Evolutionary conservation across 2,329 filamentous ascomycete genomes (phyloP), one percentile per base, ranked within the genome.

Genomic region (Colletotrichum orbiculare): DNA sequence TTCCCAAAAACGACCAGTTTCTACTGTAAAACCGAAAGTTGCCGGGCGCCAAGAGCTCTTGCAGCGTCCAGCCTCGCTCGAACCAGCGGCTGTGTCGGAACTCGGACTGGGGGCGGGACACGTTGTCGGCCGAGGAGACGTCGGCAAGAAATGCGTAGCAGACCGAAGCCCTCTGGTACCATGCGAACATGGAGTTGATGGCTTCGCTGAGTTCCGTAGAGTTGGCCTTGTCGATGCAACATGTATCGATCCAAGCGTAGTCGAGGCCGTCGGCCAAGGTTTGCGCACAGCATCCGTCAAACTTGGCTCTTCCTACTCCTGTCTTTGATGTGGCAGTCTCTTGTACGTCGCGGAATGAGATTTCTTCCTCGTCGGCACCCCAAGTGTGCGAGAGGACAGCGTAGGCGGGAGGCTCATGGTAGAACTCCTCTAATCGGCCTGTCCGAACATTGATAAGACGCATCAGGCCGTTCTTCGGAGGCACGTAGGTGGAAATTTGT

Each of bases 381-480:
- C 71, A 75, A 5, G 69, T 73, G 57, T 75, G 73, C 11, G 71
- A 74, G 3, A 73, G 46, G 1, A 72, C 72, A 4, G 69, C 69
- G 25, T 74, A 73, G 4, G 50, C 63, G 2, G 65, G 61, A 11
- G 66, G 67, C 37, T 73, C 70, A 1, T 39, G n/a, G 3, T 57
- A 54, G 17, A 70, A 71, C 1, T 68, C 61, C n/a, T 67, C 50
- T 4, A 71, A 43, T 10, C 54, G 11, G 1, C 39, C 9, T 2
- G 63, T 70, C 1, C 47, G 41, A 8, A 65, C 68, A 17, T 70
- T 56, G 8, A 71, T 46, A 17, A 71, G 64, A 6, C 67, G 64
- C 69, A 70, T 69, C 80, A 38, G 87, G 85, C 54, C 91, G 41
- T 43, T 43, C 13, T 8, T 43, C 6, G 10, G 12, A n/a, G 4